These are phyloP conservation scores for Madurella mycetomatis DNA, from an alignment of 2,329 filamentous ascomycete genomes.

Conservation along the genomic window DNA sequence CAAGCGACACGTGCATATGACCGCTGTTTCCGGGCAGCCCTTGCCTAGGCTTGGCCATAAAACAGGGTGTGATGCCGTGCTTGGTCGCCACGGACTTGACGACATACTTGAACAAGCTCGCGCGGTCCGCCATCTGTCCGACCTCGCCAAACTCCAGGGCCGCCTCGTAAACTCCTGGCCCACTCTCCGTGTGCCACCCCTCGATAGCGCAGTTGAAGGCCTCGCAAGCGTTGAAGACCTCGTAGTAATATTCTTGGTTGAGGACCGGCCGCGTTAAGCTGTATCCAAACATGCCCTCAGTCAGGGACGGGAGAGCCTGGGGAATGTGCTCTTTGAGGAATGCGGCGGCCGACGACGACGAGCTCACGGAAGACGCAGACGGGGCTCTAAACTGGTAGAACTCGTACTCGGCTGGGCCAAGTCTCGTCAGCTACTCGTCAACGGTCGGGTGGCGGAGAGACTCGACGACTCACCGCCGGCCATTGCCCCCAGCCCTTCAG, in stretches of 20 bases:
- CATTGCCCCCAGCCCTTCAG: slow-evolving; percentile 74
- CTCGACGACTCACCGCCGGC: slow-evolving; percentile 67
- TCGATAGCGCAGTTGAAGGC: slow-evolving; percentile 79
- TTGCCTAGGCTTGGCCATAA: slow-evolving; percentile 96
- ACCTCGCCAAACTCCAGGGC: slow-evolving; percentile 89
- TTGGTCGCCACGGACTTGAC: slow-evolving; percentile 85
- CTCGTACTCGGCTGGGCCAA: slow-evolving; percentile 74
- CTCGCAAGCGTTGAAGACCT: slow-evolving; percentile 74
- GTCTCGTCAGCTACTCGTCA: slow-evolving; percentile 6
- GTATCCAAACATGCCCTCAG: slow-evolving; percentile 95
- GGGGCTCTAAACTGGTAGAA: slow-evolving; percentile 88
- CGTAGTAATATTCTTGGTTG: slow-evolving; percentile 90
- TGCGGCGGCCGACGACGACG: slow-evolving; percentile 65
- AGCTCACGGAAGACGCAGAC: slow-evolving; percentile 43
- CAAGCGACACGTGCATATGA: slow-evolving; percentile 90
- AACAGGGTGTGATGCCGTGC: slow-evolving; percentile 90
- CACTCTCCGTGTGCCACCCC: slow-evolving; percentile 93
- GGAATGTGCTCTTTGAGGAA: slow-evolving; percentile 72
- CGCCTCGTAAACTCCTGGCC: slow-evolving; percentile 92
- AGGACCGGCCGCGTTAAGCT: slow-evolving; percentile 81
- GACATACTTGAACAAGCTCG: slow-evolving; percentile 88
- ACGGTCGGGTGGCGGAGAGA: neutral
- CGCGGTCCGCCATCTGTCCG: slow-evolving; percentile 84
- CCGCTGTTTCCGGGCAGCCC: slow-evolving; percentile 92
- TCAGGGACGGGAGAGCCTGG: slow-evolving; percentile 69